phyloP scores from a whole-genome alignment of 495 filamentous ascomycete genomes.

The Penicillium herquei region DNA sequence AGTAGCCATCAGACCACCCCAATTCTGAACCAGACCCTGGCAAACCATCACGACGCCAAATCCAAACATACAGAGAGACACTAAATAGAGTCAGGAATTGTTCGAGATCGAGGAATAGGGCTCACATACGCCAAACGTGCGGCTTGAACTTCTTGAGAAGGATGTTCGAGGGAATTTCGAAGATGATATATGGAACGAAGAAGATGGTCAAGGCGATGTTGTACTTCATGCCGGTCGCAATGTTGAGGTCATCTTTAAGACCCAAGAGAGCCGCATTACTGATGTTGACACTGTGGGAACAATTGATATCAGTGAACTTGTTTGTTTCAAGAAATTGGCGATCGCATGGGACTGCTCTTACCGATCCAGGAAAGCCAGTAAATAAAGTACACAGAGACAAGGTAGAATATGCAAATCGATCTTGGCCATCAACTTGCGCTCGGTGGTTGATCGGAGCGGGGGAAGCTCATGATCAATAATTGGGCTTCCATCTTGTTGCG shows the following conservation, averaged over 20 bases:
- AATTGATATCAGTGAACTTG: slow-evolving; percentile 7
- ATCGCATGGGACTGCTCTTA: slow-evolving; percentile 26
- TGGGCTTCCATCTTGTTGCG: slow-evolving; percentile 1
- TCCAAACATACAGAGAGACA: slow-evolving; percentile 74
- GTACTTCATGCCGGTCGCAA: slow-evolving; percentile 58
- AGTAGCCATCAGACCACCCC: slow-evolving; percentile 73
- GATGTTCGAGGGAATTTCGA: slow-evolving; percentile 88
- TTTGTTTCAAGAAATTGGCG: background rate
- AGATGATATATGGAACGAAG: slow-evolving; percentile 87
- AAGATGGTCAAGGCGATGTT: slow-evolving; percentile 84
- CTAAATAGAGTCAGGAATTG: slow-evolving; percentile 18
- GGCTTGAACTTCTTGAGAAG: slow-evolving; percentile 79
- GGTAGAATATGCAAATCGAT: slow-evolving; percentile 83
- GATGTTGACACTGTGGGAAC: slow-evolving; percentile 56
- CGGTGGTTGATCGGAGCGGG: slow-evolving; percentile 54
- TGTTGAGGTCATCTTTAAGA: slow-evolving; percentile 61
- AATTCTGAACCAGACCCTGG: slow-evolving; percentile 79
- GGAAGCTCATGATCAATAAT: slow-evolving; percentile 26
- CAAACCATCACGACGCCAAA: slow-evolving; percentile 77
- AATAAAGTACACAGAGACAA: slow-evolving; percentile 76
- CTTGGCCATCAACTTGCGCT: slow-evolving; percentile 67
- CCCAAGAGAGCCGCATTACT: slow-evolving; percentile 63
- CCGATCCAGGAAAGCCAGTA: slow-evolving; percentile 86
- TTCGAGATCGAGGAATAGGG: background rate
- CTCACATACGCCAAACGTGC: slow-evolving; percentile 64